Base-by-base conservation (phyloP, 148 eudicot genomes). In the Drosera capensis region DNA sequence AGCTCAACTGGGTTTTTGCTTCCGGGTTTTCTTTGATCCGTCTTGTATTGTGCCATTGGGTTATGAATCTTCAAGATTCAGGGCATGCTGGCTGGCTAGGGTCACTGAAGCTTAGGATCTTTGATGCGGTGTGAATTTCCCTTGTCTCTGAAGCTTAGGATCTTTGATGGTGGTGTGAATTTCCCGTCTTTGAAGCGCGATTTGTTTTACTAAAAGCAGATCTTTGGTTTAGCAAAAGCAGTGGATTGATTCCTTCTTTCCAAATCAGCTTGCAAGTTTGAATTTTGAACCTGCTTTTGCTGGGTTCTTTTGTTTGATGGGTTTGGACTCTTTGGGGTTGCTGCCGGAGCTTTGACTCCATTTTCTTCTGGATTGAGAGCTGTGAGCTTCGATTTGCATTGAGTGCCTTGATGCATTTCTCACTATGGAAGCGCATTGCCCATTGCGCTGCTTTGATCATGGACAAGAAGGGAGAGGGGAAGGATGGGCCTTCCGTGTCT, bases 391-490 rank as follows among this genome's bases (percentile, higher is more conserved):
- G 23, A n/a, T n/a, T 34, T 4, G 38, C 38, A 1, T 34, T 9
- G 38, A 34, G 9, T 34, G 77, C 51, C 62, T 63, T 62, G 49
- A 82, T 86, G 96, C 96, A 82, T 82, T 59, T 86, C 57, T 75
- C 96, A 62, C 69, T 86, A 66, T 85, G 95, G 95, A 85, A 85
- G 62, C 95, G 82, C 47, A 60, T 85, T 48, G 77, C 95, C 51
- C 77, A 71, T 43, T 86, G 82, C 62, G 94, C 79, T 53, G 61
- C 81, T 65, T 49, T 82, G 38, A 49, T 86, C 19, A 52, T 76
- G 67, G 84, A 73, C 60, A 86, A 79, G 19, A 86, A 82, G 62
- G 60, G 84, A 59, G 69, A 73, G 56, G 64, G 66, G 66, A 82
- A 58, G 51, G 79, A 86, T 61, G 84, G 75, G 38, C 38, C 14